A percentile compares a stretch with the other conserved stretches of the same genome.
Evolutionary conservation across 306 rosid genomes (phyloP).

Genomic region (Mimosa bimucronata): DNA sequence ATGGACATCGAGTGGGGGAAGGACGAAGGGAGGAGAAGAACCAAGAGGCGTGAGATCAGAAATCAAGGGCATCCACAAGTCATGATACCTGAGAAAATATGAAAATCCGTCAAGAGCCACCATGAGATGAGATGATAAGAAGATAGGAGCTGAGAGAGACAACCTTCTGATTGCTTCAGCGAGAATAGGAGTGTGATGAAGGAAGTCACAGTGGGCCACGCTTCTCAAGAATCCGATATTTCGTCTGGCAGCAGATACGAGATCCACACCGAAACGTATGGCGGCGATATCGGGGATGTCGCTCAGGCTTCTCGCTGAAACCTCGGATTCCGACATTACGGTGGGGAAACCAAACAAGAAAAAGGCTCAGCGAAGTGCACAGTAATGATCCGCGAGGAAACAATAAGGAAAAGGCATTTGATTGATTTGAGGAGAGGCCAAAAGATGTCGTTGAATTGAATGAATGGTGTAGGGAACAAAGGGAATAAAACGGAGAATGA

Average conservation of each 20-base stretch:
- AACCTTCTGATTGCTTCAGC: slow-evolving; percentile 80
- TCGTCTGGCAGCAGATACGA: slow-evolving; percentile 70
- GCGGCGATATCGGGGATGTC: slow-evolving; percentile 55
- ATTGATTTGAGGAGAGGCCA: not conserved
- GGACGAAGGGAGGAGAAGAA: slow-evolving; percentile 56
- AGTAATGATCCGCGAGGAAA: not conserved
- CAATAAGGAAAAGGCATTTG: slow-evolving; percentile 2
- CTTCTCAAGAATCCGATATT: slow-evolving; percentile 58
- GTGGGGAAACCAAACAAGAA: not conserved
- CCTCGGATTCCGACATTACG: slow-evolving; percentile 57
- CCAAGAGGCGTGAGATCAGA: slow-evolving; percentile 63
- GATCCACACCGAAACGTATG: slow-evolving; percentile 58
- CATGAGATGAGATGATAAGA: slow-evolving; percentile 38
- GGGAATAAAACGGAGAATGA: slow-evolving; percentile 22
- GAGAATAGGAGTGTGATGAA: slow-evolving; percentile 52
- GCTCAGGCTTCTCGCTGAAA: slow-evolving; percentile 54
- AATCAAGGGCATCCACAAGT: slow-evolving; percentile 94
- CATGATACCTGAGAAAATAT: slow-evolving; percentile 63
- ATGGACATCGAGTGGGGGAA: slow-evolving; percentile 83
- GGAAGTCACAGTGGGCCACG: slow-evolving; percentile 64
- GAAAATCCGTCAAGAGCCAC: not conserved
- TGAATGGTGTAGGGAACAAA: slow-evolving; percentile 18
- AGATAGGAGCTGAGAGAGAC: not conserved
- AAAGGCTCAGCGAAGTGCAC: not conserved
- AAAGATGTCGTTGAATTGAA: slow-evolving; percentile 8